phyloP scores from a whole-genome alignment of 306 rosid species.

The Sicyos edulis region DNA sequence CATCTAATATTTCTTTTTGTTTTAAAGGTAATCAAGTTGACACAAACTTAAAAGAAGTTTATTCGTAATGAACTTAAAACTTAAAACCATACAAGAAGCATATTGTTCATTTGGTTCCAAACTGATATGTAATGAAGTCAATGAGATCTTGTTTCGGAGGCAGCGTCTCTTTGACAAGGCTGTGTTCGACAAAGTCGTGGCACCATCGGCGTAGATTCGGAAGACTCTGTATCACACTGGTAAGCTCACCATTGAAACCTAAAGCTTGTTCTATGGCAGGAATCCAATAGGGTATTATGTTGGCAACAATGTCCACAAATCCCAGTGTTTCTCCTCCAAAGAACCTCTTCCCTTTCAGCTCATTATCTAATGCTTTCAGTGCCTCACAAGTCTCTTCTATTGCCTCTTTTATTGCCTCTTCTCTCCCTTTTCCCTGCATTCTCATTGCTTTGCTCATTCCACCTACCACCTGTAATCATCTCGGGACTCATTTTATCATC shows the following conservation, averaged over 20 bases:
- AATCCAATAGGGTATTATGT: slow-evolving; percentile 41
- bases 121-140: neutral
- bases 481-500: no score
- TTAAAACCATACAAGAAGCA: neutral
- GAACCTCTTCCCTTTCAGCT: slow-evolving; percentile 41
- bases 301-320: slow-evolving; percentile 43
- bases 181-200: slow-evolving; percentile 25
- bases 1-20: no score
- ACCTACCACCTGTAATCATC: neutral
- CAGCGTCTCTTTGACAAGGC: slow-evolving; percentile 27
- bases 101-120: neutral
- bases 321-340: slow-evolving; percentile 55
- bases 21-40: no score
- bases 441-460: slow-evolving; percentile 23
- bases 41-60: no score
- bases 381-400: slow-evolving; percentile 29
- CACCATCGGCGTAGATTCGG: slow-evolving; percentile 42
- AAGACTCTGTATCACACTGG: slow-evolving; percentile 25
- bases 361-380: slow-evolving; percentile 39
- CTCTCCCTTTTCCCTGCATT: slow-evolving; percentile 24
- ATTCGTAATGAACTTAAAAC: no score
- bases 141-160: slow-evolving; percentile 25
- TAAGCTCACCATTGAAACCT: slow-evolving; percentile 27
- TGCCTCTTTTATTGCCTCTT: slow-evolving; percentile 32
- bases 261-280: slow-evolving; percentile 33